phyloP scores from a whole-genome alignment of 257 asterid genomes.

The Eustoma russellianum region DNA sequence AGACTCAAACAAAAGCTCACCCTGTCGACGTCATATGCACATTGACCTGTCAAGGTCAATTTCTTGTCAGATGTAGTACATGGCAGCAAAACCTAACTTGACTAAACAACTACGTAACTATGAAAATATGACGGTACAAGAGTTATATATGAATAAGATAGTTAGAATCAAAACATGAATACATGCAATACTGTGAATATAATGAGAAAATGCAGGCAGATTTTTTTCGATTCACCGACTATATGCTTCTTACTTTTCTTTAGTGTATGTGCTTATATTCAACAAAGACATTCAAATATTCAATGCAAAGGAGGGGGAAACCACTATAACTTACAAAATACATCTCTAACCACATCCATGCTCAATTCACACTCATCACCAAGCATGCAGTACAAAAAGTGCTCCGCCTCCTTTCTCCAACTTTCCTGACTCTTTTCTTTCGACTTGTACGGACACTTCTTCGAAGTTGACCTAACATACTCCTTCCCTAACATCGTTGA shows the following conservation, averaged over 20 bases:
- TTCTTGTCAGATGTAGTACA: constrained; percentile 9
- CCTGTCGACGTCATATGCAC: constrained; percentile 71
- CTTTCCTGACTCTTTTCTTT: constrained; percentile 31
- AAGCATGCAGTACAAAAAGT: constrained; percentile 72
- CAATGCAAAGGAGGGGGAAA: too few relatives aligned
- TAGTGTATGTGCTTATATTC: too few relatives aligned
- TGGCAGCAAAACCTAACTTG: too few relatives aligned
- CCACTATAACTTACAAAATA: constrained; percentile 49
- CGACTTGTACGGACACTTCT: constrained; percentile 33
- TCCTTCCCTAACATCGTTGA: constrained; percentile 71
- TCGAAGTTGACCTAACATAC: constrained; percentile 63
- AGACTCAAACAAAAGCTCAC: constrained; percentile 27
- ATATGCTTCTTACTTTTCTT: too few relatives aligned
- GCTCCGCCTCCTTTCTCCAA: constrained; percentile 58
- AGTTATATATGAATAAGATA: too few relatives aligned
- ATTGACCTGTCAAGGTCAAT: constrained; percentile 67
- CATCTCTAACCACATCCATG: constrained; percentile 66
- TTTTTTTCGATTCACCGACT: too few relatives aligned
- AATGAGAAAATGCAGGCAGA: too few relatives aligned
- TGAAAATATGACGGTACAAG: too few relatives aligned
- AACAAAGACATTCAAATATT: too few relatives aligned
- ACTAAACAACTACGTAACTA: too few relatives aligned
- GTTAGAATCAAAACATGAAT: too few relatives aligned
- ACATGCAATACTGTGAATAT: too few relatives aligned
- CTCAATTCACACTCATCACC: constrained; percentile 66